These are phyloP conservation scores for Acanthamoeba sp. DNA, from an alignment of 208 protist genomes.

Conservation along the genomic window DNA sequence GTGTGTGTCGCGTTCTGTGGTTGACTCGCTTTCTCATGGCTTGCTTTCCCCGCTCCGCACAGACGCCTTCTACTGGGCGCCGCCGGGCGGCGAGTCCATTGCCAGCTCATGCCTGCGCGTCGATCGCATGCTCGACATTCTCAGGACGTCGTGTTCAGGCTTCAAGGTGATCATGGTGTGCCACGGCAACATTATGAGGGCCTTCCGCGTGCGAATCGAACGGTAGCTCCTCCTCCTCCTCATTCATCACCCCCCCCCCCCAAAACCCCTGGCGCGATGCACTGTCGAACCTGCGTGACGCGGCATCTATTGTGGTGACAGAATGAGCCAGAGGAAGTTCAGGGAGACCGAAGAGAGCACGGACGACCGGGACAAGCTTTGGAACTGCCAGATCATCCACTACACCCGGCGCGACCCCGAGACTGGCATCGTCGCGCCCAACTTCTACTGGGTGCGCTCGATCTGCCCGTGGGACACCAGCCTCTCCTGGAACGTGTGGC, in stretches of 20 bases:
- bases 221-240: neutral
- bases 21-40: neutral
- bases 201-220: slow-evolving; percentile 69
- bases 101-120: slow-evolving; percentile 71
- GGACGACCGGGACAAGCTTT: slow-evolving; percentile 31
- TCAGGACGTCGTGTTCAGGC: slow-evolving; percentile 34
- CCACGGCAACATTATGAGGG: slow-evolving; percentile 73
- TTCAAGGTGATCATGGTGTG: slow-evolving; percentile 69
- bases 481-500: slow-evolving; percentile 47
- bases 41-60: neutral
- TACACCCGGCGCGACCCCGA: slow-evolving; percentile 73
- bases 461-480: slow-evolving; percentile 65
- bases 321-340: slow-evolving; percentile 8
- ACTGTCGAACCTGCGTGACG: neutral
- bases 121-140: slow-evolving; percentile 56
- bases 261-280: too few relatives aligned
- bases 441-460: slow-evolving; percentile 69
- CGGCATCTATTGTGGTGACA: neutral
- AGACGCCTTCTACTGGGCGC: slow-evolving; percentile 70
- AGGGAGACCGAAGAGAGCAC: neutral
- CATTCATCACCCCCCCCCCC: neutral
- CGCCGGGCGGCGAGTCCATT: slow-evolving; percentile 75
- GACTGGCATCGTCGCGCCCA: slow-evolving; percentile 50
- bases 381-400: slow-evolving; percentile 77
- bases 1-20: neutral